A percentile compares a stretch with the other conserved stretches of the same genome.
phyloP scores from a whole-genome alignment of 176 grass and related monocot species.

The Hsuehochloa calcarea region DNA sequence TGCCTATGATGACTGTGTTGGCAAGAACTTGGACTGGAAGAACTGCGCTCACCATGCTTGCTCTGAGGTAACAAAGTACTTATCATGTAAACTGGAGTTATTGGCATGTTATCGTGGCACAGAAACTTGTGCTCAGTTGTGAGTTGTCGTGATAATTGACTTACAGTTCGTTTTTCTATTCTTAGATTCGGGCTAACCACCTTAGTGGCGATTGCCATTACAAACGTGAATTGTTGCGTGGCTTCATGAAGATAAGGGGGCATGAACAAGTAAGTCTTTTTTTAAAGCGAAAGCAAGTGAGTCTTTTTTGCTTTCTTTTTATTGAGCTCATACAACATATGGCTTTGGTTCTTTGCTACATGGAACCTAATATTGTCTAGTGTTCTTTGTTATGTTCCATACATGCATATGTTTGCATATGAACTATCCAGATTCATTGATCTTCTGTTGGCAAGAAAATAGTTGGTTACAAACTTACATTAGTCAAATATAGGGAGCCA shows the following conservation, averaged over 20 bases:
- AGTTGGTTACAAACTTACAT: not conserved
- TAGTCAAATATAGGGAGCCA: constrained; percentile 1
- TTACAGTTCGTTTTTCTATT: constrained; percentile 16
- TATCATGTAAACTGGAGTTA: constrained; percentile 4
- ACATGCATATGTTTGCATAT: not conserved
- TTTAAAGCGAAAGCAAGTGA: not conserved
- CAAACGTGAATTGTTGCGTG: constrained; percentile 76
- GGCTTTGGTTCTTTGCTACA: not conserved
- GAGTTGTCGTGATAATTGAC: constrained; percentile 6
- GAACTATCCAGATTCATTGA: not conserved
- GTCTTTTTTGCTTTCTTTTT: not conserved
- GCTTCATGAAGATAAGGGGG: constrained; percentile 90
- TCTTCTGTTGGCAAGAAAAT: not conserved
- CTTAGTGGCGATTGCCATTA: constrained; percentile 96
- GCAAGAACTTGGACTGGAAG: constrained; percentile 77
- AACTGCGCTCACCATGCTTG: constrained; percentile 98
- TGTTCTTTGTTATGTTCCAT: not conserved
- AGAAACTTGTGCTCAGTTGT: not conserved
- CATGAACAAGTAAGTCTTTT: constrained; percentile 75
- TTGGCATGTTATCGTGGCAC: not conserved
- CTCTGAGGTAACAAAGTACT: constrained; percentile 64
- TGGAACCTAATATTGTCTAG: not conserved
- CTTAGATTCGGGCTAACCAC: constrained; percentile 91
- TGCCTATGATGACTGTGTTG: constrained; percentile 89
- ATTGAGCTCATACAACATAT: not conserved